Conservation (phyloP, 2,329 filamentous ascomycete genomes). For the Colletotrichum sp. region DNA sequence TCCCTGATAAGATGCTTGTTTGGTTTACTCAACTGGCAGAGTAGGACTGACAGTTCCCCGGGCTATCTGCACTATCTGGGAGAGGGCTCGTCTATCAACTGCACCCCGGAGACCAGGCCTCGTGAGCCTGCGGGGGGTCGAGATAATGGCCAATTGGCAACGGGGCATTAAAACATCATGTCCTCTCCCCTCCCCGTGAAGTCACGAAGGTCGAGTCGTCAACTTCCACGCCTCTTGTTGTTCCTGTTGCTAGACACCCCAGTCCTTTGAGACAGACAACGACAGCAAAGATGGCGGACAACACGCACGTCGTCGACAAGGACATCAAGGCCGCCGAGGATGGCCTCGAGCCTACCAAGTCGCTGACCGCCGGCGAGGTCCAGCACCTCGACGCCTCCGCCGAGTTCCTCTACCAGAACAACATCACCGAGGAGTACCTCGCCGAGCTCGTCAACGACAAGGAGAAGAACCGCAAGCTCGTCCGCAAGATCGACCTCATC, state of each 20-base stretch:
- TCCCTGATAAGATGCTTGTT: not conserved
- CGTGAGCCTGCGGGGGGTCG: not conserved
- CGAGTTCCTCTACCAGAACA: conserved; percentile 52
- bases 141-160: conserved; percentile 12
- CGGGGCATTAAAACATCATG: conserved; percentile 3
- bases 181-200: not conserved
- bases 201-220: not conserved
- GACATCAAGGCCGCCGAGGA: conserved; percentile 7
- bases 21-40: not conserved
- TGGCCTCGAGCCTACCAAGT: conserved; percentile 19
- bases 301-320: not conserved
- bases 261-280: not conserved
- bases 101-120: conserved; percentile 8
- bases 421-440: conserved; percentile 45
- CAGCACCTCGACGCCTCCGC: conserved; percentile 51
- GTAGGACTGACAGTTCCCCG: not conserved
- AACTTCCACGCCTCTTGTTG: not conserved
- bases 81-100: not conserved
- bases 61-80: conserved; percentile 5
- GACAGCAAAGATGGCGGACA: not conserved
- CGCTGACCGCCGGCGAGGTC: conserved; percentile 9
- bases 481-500: conserved; percentile 52
- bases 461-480: conserved; percentile 29
- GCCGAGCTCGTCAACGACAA: conserved; percentile 49
- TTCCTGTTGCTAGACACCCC: not conserved